phyloP scores from a whole-genome alignment of 495 filamentous ascomycete genomes.

The Chaetomium fimeti region DNA sequence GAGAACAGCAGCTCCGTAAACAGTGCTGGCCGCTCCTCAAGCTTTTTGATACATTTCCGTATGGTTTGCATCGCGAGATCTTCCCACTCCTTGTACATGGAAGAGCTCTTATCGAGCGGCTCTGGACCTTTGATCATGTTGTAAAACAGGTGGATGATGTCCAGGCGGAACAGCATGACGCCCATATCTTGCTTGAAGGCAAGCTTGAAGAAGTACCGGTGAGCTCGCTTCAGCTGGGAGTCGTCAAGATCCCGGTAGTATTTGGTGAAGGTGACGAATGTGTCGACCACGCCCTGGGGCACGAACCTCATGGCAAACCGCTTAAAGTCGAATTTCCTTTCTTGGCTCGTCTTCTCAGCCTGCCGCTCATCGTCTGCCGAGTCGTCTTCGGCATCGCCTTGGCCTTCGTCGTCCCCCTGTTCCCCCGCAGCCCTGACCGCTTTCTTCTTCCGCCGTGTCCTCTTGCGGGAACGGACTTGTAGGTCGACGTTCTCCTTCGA shows the following conservation, averaged over 20 bases:
- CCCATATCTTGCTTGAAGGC: constrained; percentile 92
- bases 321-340: constrained; percentile 92
- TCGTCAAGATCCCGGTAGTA: constrained; percentile 80
- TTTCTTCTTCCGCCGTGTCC: constrained; percentile 68
- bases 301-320: constrained; percentile 78
- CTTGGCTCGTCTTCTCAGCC: constrained; percentile 65
- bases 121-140: constrained; percentile 91
- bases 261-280: constrained; percentile 75
- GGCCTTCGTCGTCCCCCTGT: constrained; percentile 33
- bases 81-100: constrained; percentile 85
- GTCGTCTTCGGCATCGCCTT: constrained; percentile 55
- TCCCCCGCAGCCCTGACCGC: constrained; percentile 41
- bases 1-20: constrained; percentile 90
- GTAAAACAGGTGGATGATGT: constrained; percentile 85
- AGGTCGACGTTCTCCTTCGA: constrained; percentile 92
- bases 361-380: constrained; percentile 75
- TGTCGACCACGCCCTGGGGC: constrained; percentile 81
- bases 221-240: constrained; percentile 84
- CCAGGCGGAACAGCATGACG: constrained; percentile 82
- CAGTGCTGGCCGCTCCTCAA: constrained; percentile 78
- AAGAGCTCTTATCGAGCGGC: constrained; percentile 61
- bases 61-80: constrained; percentile 80
- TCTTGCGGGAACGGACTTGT: constrained; percentile 78
- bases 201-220: constrained; percentile 92
- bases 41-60: constrained; percentile 69